These are phyloP conservation scores for Oryza officinalis DNA, from an alignment of 176 grass and related monocot species.

Conservation along the genomic window DNA sequence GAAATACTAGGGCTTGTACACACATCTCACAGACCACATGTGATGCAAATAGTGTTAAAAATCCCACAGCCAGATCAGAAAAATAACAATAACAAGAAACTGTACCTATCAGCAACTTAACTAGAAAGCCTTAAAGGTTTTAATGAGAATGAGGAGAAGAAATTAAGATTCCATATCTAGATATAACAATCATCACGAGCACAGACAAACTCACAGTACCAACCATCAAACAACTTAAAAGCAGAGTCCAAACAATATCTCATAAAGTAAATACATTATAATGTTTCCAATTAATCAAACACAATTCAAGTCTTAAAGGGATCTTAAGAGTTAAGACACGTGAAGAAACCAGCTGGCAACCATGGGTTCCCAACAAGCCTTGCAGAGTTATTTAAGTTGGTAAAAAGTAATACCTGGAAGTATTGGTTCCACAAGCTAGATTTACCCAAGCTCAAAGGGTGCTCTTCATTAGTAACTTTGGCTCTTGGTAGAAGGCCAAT, in stretches of 20 bases:
- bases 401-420: conserved; percentile 56
- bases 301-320: background rate
- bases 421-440: conserved; percentile 86
- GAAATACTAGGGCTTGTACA: background rate
- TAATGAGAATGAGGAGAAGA: background rate
- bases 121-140: background rate
- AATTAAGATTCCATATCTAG: background rate
- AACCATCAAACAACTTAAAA: background rate
- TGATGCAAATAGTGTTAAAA: background rate
- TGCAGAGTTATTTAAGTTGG: background rate
- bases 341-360: background rate
- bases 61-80: background rate
- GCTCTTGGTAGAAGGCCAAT: conserved; percentile 57
- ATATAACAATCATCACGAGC: background rate
- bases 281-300: background rate
- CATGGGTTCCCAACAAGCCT: conserved; percentile 5
- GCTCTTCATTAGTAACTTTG: conserved; percentile 80
- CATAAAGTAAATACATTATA: background rate
- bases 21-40: background rate
- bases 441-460: conserved; percentile 83
- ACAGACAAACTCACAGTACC: background rate
- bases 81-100: conserved; percentile 1
- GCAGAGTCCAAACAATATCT: background rate
- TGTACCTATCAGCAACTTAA: background rate
- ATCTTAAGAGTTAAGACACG: background rate